These are phyloP conservation scores for Phytophthora multivora DNA, from an alignment of 352 stramenopile genomes.

Conservation along the genomic window DNA sequence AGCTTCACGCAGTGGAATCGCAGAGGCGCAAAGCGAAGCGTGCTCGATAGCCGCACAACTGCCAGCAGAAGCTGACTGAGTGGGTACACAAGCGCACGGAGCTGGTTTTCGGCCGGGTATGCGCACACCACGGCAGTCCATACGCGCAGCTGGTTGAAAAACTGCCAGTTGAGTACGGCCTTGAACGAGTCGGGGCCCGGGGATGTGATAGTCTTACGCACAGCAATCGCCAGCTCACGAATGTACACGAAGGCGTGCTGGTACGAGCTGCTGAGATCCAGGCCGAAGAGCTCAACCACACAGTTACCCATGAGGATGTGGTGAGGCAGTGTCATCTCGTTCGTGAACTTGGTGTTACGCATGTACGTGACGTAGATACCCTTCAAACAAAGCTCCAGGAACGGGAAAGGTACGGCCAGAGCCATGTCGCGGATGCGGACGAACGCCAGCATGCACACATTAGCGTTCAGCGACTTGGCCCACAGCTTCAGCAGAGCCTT, in stretches of 20 bases:
- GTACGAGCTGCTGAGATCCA: slow-evolving; percentile 97
- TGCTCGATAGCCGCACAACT: slow-evolving; percentile 78
- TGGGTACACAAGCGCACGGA: slow-evolving; percentile 95
- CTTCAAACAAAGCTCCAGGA: slow-evolving; percentile 96
- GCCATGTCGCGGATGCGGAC: slow-evolving; percentile 96
- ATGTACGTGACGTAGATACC: slow-evolving; percentile 96
- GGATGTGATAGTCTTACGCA: slow-evolving; percentile 95
- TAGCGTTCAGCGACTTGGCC: slow-evolving; percentile 80
- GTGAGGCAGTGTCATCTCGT: slow-evolving; percentile 83
- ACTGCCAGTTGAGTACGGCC: slow-evolving; percentile 97
- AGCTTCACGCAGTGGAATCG: slow-evolving; percentile 97
- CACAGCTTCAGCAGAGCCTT: slow-evolving; percentile 90
- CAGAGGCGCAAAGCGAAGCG: slow-evolving; percentile 89
- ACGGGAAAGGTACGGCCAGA: slow-evolving; percentile 95
- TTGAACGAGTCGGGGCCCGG: slow-evolving; percentile 91
- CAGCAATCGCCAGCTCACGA: slow-evolving; percentile 97
- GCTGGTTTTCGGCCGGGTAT: slow-evolving; percentile 83
- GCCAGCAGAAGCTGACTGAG: slow-evolving; percentile 91
- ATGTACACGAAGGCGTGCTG: slow-evolving; percentile 99
- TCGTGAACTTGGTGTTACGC: slow-evolving; percentile 95
- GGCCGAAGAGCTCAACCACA: slow-evolving; percentile 97
- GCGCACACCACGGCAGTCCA: slow-evolving; percentile 96
- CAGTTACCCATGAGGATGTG: slow-evolving; percentile 96
- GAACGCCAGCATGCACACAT: slow-evolving; percentile 93
- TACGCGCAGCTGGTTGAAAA: slow-evolving; percentile 96